Evolutionary conservation across 352 stramenopile species (phyloP).

Genomic region (Globisporangium paroecandrum): DNA sequence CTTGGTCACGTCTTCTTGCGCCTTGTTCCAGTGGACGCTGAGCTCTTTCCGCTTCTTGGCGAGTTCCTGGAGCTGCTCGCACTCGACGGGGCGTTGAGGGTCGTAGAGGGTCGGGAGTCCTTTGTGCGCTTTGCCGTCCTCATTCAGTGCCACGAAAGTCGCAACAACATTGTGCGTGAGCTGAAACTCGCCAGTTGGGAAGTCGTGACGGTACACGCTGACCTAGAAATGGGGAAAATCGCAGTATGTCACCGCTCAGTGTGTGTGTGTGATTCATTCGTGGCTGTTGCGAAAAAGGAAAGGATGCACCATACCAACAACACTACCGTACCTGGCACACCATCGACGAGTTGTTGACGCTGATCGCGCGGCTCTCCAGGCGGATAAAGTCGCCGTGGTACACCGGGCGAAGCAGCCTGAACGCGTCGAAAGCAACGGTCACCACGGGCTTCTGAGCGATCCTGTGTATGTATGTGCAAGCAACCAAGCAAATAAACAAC

Average conservation of each 20-base stretch:
- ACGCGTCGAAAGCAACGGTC: conserved; percentile 47
- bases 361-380: conserved; percentile 35
- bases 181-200: conserved; percentile 31
- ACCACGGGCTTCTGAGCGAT: conserved; percentile 31
- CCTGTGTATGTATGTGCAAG: conserved; percentile 9
- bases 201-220: conserved; percentile 40
- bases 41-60: conserved; percentile 33
- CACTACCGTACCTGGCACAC: conserved; percentile 28
- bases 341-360: conserved; percentile 37
- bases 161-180: conserved; percentile 42
- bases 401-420: conserved; percentile 31
- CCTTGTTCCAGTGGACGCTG: conserved; percentile 25
- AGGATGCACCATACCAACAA: neutral
- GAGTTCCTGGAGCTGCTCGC: conserved; percentile 26
- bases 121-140: conserved; percentile 15
- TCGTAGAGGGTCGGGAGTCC: conserved; percentile 27
- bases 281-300: neutral
- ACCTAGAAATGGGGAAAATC: conserved; percentile 11
- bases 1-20: conserved; percentile 25
- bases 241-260: neutral
- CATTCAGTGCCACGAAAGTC: conserved; percentile 38
- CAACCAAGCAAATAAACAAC: neutral
- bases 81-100: conserved; percentile 21
- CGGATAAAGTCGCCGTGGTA: conserved; percentile 44
- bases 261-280: neutral